Evolutionary conservation across 495 filamentous ascomycete genomes (phyloP).

Genomic region (Aspergillus campestris): DNA sequence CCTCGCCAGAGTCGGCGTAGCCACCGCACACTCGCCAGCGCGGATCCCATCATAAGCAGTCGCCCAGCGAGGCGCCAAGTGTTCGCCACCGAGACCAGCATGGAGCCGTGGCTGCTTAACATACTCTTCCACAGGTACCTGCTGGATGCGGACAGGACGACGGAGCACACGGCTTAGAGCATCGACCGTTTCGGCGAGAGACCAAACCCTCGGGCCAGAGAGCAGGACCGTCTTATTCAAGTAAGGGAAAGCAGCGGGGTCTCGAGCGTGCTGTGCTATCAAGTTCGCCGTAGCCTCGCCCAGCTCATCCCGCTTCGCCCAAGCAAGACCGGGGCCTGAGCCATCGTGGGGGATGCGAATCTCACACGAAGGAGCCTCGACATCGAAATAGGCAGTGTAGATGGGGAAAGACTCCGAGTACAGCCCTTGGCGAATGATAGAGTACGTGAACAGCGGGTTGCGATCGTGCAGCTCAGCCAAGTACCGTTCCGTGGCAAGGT

Average conservation of each 20-base stretch:
- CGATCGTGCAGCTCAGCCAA: slow-evolving; percentile 25
- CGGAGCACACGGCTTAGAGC: slow-evolving; percentile 22
- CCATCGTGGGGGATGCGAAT: slow-evolving; percentile 45
- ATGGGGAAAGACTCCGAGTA: slow-evolving; percentile 63
- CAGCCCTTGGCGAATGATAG: slow-evolving; percentile 52
- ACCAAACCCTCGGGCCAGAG: slow-evolving; percentile 26
- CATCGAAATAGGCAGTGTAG: slow-evolving; percentile 56
- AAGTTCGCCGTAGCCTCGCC: slow-evolving; percentile 37
- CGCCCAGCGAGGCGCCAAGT: slow-evolving; percentile 18
- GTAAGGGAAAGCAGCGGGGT: slow-evolving; percentile 13
- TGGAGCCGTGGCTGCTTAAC: slow-evolving; percentile 13
- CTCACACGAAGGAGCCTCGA: slow-evolving; percentile 20
- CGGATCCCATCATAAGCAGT: slow-evolving; percentile 38
- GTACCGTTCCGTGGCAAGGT: slow-evolving; percentile 54
- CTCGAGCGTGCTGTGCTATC: slow-evolving; percentile 19
- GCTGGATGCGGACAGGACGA: slow-evolving; percentile 16
- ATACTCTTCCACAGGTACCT: slow-evolving; percentile 33
- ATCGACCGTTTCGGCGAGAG: slow-evolving; percentile 29
- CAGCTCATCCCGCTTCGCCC: slow-evolving; percentile 44
- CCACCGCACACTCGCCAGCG: slow-evolving; percentile 30
- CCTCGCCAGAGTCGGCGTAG: slow-evolving; percentile 24
- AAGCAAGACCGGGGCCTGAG: slow-evolving; percentile 37
- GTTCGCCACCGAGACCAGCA: slow-evolving; percentile 16
- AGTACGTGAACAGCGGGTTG: slow-evolving; percentile 30
- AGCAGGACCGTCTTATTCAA: slow-evolving; percentile 28